Conservation (phyloP, 2,329 filamentous ascomycete species). For the Stachybotrys echinatus region DNA sequence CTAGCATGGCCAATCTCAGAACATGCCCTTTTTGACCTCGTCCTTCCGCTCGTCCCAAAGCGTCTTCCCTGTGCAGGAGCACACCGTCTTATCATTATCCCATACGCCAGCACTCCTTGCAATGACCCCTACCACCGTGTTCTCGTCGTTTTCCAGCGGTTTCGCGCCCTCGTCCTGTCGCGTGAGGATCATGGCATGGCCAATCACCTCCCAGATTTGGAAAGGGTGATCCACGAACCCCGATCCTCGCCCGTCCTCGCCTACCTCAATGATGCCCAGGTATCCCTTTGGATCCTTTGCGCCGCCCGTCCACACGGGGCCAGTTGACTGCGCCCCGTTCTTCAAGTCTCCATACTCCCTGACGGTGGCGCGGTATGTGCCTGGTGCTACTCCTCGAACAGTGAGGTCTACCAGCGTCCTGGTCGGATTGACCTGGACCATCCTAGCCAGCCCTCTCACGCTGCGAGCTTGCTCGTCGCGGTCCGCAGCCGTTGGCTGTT, state of each 20-base stretch:
- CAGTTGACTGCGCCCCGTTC: constrained; percentile 74
- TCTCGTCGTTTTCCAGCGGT: constrained; percentile 66
- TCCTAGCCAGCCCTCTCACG: constrained; percentile 81
- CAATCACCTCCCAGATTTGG: constrained; percentile 94
- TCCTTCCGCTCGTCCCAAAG: constrained; percentile 96
- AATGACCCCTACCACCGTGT: constrained; percentile 89
- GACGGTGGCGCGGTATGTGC: constrained; percentile 78
- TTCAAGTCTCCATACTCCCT: constrained; percentile 85
- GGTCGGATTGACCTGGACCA: constrained; percentile 81
- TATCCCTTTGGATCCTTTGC: constrained; percentile 42
- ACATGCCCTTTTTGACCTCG: constrained; percentile 84
- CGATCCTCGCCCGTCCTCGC: constrained; percentile 67
- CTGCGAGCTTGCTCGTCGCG: constrained; percentile 39
- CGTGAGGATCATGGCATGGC: constrained; percentile 83
- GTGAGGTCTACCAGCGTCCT: constrained; percentile 85
- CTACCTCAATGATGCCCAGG: constrained; percentile 73
- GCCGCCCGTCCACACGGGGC: constrained; percentile 69
- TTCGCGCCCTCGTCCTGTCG: constrained; percentile 48
- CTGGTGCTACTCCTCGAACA: constrained; percentile 73
- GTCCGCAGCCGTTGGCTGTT: constrained; percentile 39
- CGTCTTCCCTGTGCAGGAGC: constrained; percentile 95
- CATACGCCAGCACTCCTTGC: constrained; percentile 95
- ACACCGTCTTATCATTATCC: constrained; percentile 98
- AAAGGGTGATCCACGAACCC: constrained; percentile 78
- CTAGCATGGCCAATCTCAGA: constrained; percentile 38